Base-by-base conservation (phyloP, 495 filamentous ascomycete species). In the Tuber melanosporum region DNA sequence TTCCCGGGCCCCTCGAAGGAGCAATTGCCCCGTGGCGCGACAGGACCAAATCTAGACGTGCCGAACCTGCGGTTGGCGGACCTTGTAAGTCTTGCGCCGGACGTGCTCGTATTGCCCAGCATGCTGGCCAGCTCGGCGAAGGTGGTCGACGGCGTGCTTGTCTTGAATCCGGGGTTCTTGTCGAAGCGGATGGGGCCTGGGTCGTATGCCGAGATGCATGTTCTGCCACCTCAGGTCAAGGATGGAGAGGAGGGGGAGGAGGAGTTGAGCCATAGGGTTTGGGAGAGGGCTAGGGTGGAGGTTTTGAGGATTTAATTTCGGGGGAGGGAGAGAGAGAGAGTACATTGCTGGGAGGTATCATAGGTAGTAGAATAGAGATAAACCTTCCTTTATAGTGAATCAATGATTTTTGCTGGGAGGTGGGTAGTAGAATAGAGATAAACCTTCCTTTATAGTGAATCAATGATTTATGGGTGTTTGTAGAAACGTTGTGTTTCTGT, bases 31-130 rank as follows among this genome's bases (percentile, higher is more conserved):
- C 90, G 90, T 1, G 95, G 95, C 0, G 89, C 92, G 1, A 41
- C 10, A 0, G 81, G 75, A 0, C 71, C 73, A 14, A 89, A 88
- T 84, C 84, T 99, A 71, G 95, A 99, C 84, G 85, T 92, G 39
- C 92, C 91, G 76, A 96, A 97, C 85, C 77, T 94, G 84, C 94
- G 96, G 84, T 85, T 98, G 43, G 95, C 93, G 43, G 95, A 98
- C 85, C 94, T 95, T 90, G 87, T 95, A 78, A 91, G 91, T 77
- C 91, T 92, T 3, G 86, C 89, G 74, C 95, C 95, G 15, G 95
- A 99, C 86, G 87, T 99, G 42, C 82, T 98, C 77, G 87, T 99
- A 47, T 86, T 92, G 42, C 95, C 95, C 46, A 97, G 94, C 79
- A 88, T 91, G 76, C 84, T 99, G 78, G 90, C 91, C 14, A 90